Base-by-base conservation (phyloP, 768 basidiomycete genomes). In the Antrodiella citrinella region DNA sequence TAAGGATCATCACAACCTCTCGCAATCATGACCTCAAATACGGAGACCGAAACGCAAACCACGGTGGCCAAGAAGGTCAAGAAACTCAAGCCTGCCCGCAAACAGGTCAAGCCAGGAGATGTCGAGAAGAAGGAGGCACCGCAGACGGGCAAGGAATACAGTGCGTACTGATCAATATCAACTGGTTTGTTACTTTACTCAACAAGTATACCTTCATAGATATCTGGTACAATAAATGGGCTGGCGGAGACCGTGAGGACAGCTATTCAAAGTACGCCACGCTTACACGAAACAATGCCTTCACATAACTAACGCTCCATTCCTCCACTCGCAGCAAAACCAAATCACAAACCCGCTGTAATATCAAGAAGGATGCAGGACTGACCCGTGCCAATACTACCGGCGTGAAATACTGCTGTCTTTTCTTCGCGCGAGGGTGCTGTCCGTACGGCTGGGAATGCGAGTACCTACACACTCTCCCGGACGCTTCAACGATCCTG, bases 181-280 rank as follows among this genome's bases (percentile, higher is more conserved):
- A n/a, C 42, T 26, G 20, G 11, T 21, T 18, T 40, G n/a, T n/a
- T n/a, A n/a, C n/a, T 22, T 18, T 42, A 19, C n/a, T n/a, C n/a
- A n/a, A n/a, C n/a, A n/a, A n/a, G n/a, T 7, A 35, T 35, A 35
- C 30, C 15, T 15, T 15, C 30, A 11, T 40, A 88, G 89, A 99
- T 68, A 88, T 95, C 47, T 99, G 96, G 95, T 98, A 95, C 65
- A 93, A 97, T 69, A 95, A 96, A 70, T 98, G 95, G 95, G 96
- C 96, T n/a, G 96, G 96, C 48, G 96, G 95, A 50, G 96, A 99
- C 65, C 81, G 91, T 24, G 96, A 97, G 66, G 95, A 99, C 64
- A 86, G 81, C 51, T 92, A 97, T 64, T 94, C 93, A 26, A 95
- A 92, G 93, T 92, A 56, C 51, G 85, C n/a, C 73, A 12, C 26